Percentiles rank a stretch among this genome's conserved stretches.
These are phyloP conservation scores for Podospora appendiculata DNA, from an alignment of 495 filamentous ascomycete species.

Conservation along the genomic window DNA sequence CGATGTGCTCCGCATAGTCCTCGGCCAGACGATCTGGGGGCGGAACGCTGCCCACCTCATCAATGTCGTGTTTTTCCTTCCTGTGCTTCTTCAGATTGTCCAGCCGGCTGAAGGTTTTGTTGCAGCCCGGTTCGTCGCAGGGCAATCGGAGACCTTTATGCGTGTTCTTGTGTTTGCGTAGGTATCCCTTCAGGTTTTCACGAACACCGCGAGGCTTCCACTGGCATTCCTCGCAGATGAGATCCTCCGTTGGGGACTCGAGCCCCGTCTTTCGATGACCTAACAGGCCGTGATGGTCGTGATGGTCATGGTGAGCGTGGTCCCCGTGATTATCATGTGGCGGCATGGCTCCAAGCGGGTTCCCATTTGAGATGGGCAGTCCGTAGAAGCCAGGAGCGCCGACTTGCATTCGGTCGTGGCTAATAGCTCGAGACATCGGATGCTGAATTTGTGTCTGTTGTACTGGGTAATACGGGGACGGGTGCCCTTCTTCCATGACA, in stretches of 20 bases:
- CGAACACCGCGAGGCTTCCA: constrained; percentile 29
- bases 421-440: constrained; percentile 15
- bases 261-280: background rate
- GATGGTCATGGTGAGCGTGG: constrained; percentile 1
- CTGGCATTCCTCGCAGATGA: constrained; percentile 29
- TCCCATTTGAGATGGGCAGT: constrained; percentile 4
- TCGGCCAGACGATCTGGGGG: constrained; percentile 14
- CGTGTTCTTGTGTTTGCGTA: constrained; percentile 32
- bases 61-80: constrained; percentile 30
- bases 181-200: constrained; percentile 29
- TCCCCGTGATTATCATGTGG: background rate
- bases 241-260: constrained; percentile 16
- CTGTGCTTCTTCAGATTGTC: constrained; percentile 38
- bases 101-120: constrained; percentile 32
- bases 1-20: constrained; percentile 8
- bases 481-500: background rate
- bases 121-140: constrained; percentile 26
- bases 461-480: constrained; percentile 8
- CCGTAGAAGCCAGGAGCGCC: constrained; percentile 7
- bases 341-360: constrained; percentile 6
- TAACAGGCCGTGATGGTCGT: constrained; percentile 2
- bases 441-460: constrained; percentile 1
- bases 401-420: constrained; percentile 17
- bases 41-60: constrained; percentile 13
- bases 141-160: constrained; percentile 25